Conservation (phyloP, 176 grass and related monocot species). For the Calamus simplicifolius region DNA sequence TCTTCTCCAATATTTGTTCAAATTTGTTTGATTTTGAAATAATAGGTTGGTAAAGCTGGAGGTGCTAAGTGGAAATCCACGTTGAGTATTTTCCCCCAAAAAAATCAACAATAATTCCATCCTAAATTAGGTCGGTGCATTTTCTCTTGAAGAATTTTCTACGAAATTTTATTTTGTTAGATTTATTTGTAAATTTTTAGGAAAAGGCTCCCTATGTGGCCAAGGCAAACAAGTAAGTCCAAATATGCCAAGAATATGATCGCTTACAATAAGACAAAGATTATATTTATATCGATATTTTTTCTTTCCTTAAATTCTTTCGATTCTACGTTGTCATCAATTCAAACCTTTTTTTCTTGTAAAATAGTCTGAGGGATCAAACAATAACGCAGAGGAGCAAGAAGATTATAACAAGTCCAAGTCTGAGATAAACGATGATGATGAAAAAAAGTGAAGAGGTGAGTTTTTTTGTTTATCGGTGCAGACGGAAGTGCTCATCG, state of each 20-base stretch:
- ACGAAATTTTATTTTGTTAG: no score
- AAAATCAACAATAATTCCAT: no score
- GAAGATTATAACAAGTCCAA: conserved; percentile 96
- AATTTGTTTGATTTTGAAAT: neutral
- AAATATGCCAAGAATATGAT: conserved; percentile 68
- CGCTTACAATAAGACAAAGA: conserved; percentile 69
- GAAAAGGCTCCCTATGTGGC: conserved; percentile 77
- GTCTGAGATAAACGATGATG: conserved; percentile 79
- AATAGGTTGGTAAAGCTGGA: conserved; percentile 81
- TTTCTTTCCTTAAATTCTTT: neutral
- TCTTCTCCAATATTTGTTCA: no score
- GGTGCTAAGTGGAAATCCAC: conserved; percentile 93
- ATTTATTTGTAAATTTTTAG: conserved; percentile 14
- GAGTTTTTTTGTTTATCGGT: neutral
- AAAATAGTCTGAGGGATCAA: conserved; percentile 5
- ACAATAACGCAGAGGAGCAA: conserved; percentile 54
- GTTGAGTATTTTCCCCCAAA: conserved; percentile 17
- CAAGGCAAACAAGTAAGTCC: conserved; percentile 80
- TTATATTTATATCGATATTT: neutral
- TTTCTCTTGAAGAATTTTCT: no score
- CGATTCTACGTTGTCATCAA: neutral
- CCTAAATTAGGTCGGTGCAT: no score
- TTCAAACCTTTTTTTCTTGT: no score
- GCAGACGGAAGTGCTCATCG: no score
- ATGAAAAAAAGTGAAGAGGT: conserved; percentile 82